Evolutionary conservation across 2,329 filamentous ascomycete genomes (phyloP).

Genomic region (Alternaria gansuensis): DNA sequence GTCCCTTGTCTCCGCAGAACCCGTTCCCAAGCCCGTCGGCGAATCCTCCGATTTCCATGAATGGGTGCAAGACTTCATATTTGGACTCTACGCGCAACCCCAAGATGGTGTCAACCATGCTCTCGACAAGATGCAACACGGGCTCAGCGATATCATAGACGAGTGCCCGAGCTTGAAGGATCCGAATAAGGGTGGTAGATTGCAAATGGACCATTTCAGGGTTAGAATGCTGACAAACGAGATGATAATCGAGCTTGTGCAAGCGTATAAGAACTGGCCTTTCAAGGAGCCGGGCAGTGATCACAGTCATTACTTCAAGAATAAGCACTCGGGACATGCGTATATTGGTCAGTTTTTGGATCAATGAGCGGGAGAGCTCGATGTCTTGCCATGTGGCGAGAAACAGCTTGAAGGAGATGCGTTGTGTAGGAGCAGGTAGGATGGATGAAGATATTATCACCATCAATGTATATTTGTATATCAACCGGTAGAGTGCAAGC

Average conservation of each 20-base stretch:
- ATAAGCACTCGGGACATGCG: constrained; percentile 7
- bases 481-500: not conserved
- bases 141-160: constrained; percentile 39
- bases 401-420: too few species aligned
- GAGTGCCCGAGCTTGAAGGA: constrained; percentile 42
- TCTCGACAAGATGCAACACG: constrained; percentile 43
- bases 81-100: constrained; percentile 25
- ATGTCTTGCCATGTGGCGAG: too few species aligned
- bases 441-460: not conserved
- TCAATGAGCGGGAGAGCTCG: not conserved
- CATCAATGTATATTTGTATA: not conserved
- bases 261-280: constrained; percentile 49
- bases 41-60: constrained; percentile 30
- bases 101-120: constrained; percentile 25
- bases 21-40: constrained; percentile 53
- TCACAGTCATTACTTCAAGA: constrained; percentile 39
- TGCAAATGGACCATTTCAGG: constrained; percentile 43
- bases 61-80: constrained; percentile 44
- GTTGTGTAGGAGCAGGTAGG: too few species aligned
- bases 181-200: constrained; percentile 44
- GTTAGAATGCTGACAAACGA: constrained; percentile 45
- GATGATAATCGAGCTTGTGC: constrained; percentile 44
- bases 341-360: not conserved
- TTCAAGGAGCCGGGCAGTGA: constrained; percentile 41
- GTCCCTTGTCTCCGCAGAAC: constrained; percentile 72